Base-by-base conservation (phyloP, 352 stramenopile species). In the Phytophthora megakarya region DNA sequence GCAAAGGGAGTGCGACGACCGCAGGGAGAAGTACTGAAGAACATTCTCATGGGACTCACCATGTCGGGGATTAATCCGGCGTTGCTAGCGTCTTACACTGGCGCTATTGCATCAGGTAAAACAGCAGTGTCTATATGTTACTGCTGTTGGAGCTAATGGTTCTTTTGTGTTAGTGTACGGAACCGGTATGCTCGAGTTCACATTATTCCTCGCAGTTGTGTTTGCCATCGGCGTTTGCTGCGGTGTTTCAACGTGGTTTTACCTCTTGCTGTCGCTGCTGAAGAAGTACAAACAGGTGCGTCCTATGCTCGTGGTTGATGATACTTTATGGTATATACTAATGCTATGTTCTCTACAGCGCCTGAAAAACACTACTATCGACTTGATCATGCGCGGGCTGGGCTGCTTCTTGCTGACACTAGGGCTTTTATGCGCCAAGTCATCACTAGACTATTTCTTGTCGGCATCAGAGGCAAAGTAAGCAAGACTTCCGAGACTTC, bases 281-380 rank as follows among this genome's bases (percentile, higher is more conserved):
- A 91, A 93, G 64, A 96, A 94, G 63, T 96, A 96, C 84, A 96
- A 96, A 40, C 79, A 95, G 79, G 87, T 96, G 40, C 10, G 63
- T 65, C 3, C n/a, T 55, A 18, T 28, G 10, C 9, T 32, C 13
- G 30, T 38, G 45, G 45, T 26, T 32, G 18, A 16, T 22, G 40
- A 35, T 56, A 18, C n/a, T 18, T 9, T 56, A 11, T 54, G 32
- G 23, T 28, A 28, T 43, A 63, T 28, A 65, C 48, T 22, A 39
- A 44, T 25, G 16, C 32, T 47, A 12, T 26, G 28, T 0, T 45
- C 11, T 59, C 11, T 16, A 48, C 39, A 96, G 86, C 75, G 80
- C 7, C 72, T 96, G 22, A 92, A 96, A 74, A 92, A 88, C 57
- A 78, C 90, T 64, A 95, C 88, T 9, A 93, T 96, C 39, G 80